These are phyloP conservation scores for Penicillium sp. DNA, from an alignment of 2,329 filamentous ascomycete genomes.

Conservation along the genomic window DNA sequence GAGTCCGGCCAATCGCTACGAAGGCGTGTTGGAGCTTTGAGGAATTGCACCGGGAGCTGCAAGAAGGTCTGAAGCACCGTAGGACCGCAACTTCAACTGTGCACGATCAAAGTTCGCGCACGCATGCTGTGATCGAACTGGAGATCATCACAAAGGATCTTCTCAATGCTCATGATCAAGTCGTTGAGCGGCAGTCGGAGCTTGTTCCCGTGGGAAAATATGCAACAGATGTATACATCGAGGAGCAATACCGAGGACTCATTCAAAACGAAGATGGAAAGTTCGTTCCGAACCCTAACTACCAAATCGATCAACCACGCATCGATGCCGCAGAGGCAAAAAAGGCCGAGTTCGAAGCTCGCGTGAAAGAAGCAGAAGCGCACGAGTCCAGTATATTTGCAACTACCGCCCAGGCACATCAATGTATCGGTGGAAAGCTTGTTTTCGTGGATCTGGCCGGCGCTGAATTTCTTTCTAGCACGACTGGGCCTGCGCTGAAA, in stretches of 20 bases:
- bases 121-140: constrained; percentile 46
- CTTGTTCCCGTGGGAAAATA: constrained; percentile 47
- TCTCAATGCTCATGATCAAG: constrained; percentile 37
- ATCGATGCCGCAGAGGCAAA: constrained; percentile 44
- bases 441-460: constrained; percentile 50
- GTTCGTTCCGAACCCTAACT: constrained; percentile 38
- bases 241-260: constrained; percentile 36
- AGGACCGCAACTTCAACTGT: constrained; percentile 41
- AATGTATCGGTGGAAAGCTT: constrained; percentile 43
- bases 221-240: constrained; percentile 43
- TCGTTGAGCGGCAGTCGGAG: constrained; percentile 46
- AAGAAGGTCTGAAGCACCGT: constrained; percentile 31
- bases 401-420: constrained; percentile 15
- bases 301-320: constrained; percentile 36
- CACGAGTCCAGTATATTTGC: constrained; percentile 27
- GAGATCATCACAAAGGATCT: constrained; percentile 43
- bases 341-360: constrained; percentile 38
- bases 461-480: constrained; percentile 44
- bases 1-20: constrained; percentile 40
- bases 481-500: constrained; percentile 20
- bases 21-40: constrained; percentile 37
- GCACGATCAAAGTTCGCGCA: constrained; percentile 48
- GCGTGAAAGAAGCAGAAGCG: constrained; percentile 38
- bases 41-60: constrained; percentile 30
- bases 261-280: constrained; percentile 34